Conservation (phyloP, 1,284 basidiomycete species). For the Mrakiaceae sp. region DNA sequence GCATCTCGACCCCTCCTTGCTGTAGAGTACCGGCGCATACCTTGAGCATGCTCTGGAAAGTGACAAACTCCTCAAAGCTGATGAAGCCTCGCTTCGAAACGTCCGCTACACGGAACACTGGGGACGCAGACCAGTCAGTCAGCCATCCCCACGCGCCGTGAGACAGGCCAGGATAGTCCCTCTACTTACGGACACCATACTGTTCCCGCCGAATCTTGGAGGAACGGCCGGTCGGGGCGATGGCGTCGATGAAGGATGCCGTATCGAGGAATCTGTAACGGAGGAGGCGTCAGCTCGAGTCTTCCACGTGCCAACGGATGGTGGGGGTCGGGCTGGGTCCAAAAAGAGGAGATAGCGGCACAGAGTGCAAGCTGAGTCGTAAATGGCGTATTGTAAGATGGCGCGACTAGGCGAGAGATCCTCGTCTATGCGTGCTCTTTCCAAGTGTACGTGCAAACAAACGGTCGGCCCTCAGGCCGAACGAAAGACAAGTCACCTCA, state of each 20-base stretch:
- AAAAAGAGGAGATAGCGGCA: not conserved
- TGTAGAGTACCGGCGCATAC: constrained; percentile 19
- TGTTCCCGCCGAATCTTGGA: constrained; percentile 68
- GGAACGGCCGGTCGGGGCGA: constrained; percentile 72
- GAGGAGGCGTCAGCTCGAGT: not conserved
- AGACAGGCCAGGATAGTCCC: not conserved
- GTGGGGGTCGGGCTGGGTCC: not conserved
- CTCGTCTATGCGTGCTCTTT: not conserved
- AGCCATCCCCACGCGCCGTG: too few species aligned
- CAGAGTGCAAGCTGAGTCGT: not conserved
- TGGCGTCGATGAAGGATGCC: constrained; percentile 81
- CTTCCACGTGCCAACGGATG: not conserved
- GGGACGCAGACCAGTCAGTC: not conserved
- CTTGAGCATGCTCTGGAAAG: constrained; percentile 81
- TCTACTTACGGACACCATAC: constrained; percentile 51
- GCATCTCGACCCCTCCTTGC: constrained; percentile 19
- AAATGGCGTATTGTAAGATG: not conserved
- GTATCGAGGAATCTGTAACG: constrained; percentile 57
- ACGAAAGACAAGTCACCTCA: too few species aligned
- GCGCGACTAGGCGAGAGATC: not conserved
- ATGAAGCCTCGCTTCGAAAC: constrained; percentile 60
- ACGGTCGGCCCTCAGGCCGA: too few species aligned
- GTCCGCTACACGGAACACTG: constrained; percentile 81
- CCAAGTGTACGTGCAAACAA: not conserved
- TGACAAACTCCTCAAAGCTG: constrained; percentile 86